Conservation (phyloP, 2,329 filamentous ascomycete genomes). For the Chaetomiaceae sp. region DNA sequence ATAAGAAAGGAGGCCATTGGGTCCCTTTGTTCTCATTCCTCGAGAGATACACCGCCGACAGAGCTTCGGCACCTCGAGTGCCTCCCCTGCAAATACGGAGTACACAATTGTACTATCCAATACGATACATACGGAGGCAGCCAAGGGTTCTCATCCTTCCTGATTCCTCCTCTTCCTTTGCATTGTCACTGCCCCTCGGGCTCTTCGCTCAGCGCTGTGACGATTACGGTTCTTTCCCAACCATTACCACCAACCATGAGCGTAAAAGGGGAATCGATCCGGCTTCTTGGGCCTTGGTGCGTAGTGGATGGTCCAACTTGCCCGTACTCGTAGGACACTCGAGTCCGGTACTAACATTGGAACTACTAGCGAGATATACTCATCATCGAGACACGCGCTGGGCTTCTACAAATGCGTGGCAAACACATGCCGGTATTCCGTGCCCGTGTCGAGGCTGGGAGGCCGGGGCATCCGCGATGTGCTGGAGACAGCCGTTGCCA, state of each 20-base stretch:
- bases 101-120: too few relatives aligned
- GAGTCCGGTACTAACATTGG: background rate
- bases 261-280: slow-evolving; percentile 3
- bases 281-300: slow-evolving; percentile 22
- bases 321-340: background rate
- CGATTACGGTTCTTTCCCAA: too few relatives aligned
- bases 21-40: too few relatives aligned
- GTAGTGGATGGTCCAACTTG: background rate
- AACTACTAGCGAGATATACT: slow-evolving; percentile 39
- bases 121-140: too few relatives aligned
- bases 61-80: too few relatives aligned
- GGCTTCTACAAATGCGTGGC: slow-evolving; percentile 46
- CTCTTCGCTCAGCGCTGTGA: too few relatives aligned
- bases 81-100: too few relatives aligned
- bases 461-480: slow-evolving; percentile 19
- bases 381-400: slow-evolving; percentile 43
- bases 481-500: slow-evolving; percentile 37
- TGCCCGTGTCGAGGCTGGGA: slow-evolving; percentile 16
- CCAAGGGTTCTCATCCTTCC: too few relatives aligned
- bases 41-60: too few relatives aligned
- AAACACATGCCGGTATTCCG: slow-evolving; percentile 42
- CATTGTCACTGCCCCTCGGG: too few relatives aligned
- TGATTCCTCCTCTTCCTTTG: too few relatives aligned
- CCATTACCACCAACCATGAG: background rate
- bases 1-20: too few relatives aligned